A percentile compares a stretch with the other conserved stretches of the same genome.
Evolutionary conservation across 768 basidiomycete species (phyloP).

Genomic region (Hygrocybe punicea): DNA sequence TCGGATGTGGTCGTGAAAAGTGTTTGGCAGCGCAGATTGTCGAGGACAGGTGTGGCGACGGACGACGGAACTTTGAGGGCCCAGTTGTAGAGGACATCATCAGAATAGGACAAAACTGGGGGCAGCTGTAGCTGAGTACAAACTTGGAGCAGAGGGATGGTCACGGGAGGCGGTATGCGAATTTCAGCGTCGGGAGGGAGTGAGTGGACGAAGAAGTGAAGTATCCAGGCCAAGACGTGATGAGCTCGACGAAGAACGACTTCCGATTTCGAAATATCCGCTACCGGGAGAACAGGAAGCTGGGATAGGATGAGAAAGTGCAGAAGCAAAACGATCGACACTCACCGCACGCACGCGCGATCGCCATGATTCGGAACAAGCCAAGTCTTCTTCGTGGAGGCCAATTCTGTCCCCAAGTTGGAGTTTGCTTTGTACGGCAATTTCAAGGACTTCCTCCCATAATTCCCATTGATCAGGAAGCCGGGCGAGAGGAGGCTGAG

Average conservation of each 20-base stretch:
- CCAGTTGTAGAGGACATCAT: constrained; percentile 93
- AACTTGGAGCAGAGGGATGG: constrained; percentile 74
- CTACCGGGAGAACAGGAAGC: constrained; percentile 53
- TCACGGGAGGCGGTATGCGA: constrained; percentile 68
- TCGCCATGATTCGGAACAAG: constrained; percentile 53
- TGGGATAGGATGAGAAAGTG: constrained; percentile 22
- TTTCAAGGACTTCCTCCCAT: constrained; percentile 67
- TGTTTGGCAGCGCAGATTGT: constrained; percentile 65
- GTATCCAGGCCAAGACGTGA: constrained; percentile 68
- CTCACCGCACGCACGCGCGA: constrained; percentile 47
- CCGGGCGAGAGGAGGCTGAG: constrained; percentile 60
- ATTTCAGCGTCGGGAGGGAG: constrained; percentile 49
- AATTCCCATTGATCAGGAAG: constrained; percentile 60
- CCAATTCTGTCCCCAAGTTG: constrained; percentile 57
- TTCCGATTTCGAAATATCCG: constrained; percentile 48
- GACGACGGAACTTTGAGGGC: constrained; percentile 34
- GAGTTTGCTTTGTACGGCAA: constrained; percentile 47
- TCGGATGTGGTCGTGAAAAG: constrained; percentile 78
- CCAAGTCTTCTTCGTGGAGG: constrained; percentile 39
- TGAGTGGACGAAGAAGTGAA: constrained; percentile 80
- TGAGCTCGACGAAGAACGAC: constrained; percentile 70
- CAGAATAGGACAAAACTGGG: constrained; percentile 88
- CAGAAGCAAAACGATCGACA: constrained; percentile 12
- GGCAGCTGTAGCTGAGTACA: constrained; percentile 74
- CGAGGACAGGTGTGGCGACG: constrained; percentile 40